A percentile compares a stretch with the other conserved stretches of the same genome.
Evolutionary conservation across 352 stramenopile species (phyloP).

Genomic region (Thalassiosira hispida): DNA sequence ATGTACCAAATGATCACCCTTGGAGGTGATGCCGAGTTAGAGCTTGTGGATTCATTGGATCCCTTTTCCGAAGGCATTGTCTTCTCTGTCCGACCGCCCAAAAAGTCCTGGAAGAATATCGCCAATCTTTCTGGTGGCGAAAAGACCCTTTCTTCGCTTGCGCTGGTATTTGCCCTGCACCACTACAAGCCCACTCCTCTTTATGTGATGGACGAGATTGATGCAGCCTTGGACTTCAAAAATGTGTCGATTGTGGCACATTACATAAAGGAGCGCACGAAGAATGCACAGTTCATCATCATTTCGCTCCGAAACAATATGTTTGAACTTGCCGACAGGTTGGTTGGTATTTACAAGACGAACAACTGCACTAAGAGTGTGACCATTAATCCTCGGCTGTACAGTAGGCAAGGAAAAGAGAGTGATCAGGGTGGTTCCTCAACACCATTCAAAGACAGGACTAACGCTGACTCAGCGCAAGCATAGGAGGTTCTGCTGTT

Average conservation of each 20-base stretch:
- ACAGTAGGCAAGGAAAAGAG: slow-evolving; percentile 42
- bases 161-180: slow-evolving; percentile 99
- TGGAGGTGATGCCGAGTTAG: slow-evolving; percentile 94
- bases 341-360: slow-evolving; percentile 99
- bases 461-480: slow-evolving; percentile 27
- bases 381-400: slow-evolving; percentile 95
- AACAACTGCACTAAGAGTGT: slow-evolving; percentile 99
- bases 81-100: slow-evolving; percentile 98
- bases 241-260: slow-evolving; percentile 99
- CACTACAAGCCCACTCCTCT: slow-evolving; percentile 99
- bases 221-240: slow-evolving; percentile 96
- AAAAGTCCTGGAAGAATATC: slow-evolving; percentile 99
- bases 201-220: slow-evolving; percentile 98
- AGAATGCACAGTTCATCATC: slow-evolving; percentile 99
- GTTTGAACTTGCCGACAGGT: slow-evolving; percentile 98
- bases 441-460: slow-evolving; percentile 47
- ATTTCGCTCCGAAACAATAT: slow-evolving; percentile 99
- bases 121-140: slow-evolving; percentile 98
- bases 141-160: slow-evolving; percentile 98
- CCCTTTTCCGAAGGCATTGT: slow-evolving; percentile 99
- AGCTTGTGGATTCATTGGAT: slow-evolving; percentile 99
- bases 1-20: slow-evolving; percentile 99
- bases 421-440: slow-evolving; percentile 6
- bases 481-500: too few species aligned
- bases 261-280: slow-evolving; percentile 99